Base-by-base conservation (phyloP, 2,329 filamentous ascomycete genomes). In the Epichloe sp. region DNA sequence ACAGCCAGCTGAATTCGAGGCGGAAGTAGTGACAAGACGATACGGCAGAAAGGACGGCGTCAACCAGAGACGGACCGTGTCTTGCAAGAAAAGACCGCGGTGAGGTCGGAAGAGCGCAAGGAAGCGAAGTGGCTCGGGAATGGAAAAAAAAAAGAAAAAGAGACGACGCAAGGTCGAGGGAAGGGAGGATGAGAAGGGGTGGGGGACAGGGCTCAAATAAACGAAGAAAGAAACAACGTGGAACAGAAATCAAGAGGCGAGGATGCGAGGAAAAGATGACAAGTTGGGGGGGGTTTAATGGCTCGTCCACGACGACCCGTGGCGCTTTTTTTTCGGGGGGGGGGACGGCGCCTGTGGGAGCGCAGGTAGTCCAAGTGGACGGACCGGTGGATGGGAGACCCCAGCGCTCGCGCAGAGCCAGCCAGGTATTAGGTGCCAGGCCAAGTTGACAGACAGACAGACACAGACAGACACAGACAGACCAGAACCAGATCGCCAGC, bases 181-280 rank as follows among this genome's bases (percentile, higher is more conserved):
- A 63, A 63, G 56, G 58, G 63, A 61, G 65, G 60, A 63, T 57
- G 57, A 59, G 58, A 56, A 56, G 55, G 54, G 55, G 55, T 38
- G 50, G 56, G 58, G 57, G 54, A 21, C 17, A 11, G 26, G 45
- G 35, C 45, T 37, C 55, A 59, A 60, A 56, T 56, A 58, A 55
- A 60, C 56, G 46, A 38, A 50, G 52, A 48, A 50, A 47, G 52
- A 47, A 50, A 51, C 48, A 47, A 49, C 35, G 35, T 42, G 41
- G 43, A 54, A 50, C 53, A 43, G 53, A 51, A 56, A 53, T 52
- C 48, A 53, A 52, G 46, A 49, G 52, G 49, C 49, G 45, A 53
- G 52, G 51, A 49, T 44, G 55, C 42, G 36, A 49, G 49, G 44
- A 50, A 49, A 40, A 54, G 21, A 45, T 47, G 50, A 49, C n/a